These are phyloP conservation scores for Cercospora sojina DNA, from an alignment of 2,329 filamentous ascomycete species.

Conservation along the genomic window DNA sequence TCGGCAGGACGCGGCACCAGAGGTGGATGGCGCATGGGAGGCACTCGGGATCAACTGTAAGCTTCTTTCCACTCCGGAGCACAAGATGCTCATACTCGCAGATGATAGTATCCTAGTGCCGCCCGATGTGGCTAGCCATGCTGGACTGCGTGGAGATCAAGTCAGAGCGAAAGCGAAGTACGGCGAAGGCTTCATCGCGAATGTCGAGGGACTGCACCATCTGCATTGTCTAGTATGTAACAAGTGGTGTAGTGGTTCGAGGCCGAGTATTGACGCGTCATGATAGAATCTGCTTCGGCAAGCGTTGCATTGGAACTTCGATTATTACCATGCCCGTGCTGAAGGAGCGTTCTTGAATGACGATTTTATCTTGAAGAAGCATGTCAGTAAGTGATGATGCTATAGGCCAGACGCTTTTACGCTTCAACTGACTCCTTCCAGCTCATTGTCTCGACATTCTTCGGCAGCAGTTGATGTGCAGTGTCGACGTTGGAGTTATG, in stretches of 20 bases:
- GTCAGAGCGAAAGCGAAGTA: slow-evolving; percentile 56
- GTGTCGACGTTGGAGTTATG: slow-evolving; percentile 58
- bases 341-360: slow-evolving; percentile 57
- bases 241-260: background rate
- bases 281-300: slow-evolving; percentile 59
- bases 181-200: slow-evolving; percentile 60
- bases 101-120: slow-evolving; percentile 52
- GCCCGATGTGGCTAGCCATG: slow-evolving; percentile 48
- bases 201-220: slow-evolving; percentile 58
- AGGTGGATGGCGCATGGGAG: slow-evolving; percentile 58
- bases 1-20: slow-evolving; percentile 44
- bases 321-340: slow-evolving; percentile 55
- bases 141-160: slow-evolving; percentile 54
- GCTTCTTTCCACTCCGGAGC: slow-evolving; percentile 40
- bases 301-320: slow-evolving; percentile 58
- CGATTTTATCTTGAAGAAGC: slow-evolving; percentile 55
- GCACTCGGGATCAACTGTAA: slow-evolving; percentile 53
- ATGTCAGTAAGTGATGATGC: slow-evolving; percentile 55
- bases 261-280: slow-evolving; percentile 27
- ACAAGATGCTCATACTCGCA: slow-evolving; percentile 50
- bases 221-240: slow-evolving; percentile 49
- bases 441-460: slow-evolving; percentile 62
- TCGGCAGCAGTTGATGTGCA: slow-evolving; percentile 64
- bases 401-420: background rate
- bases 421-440: slow-evolving; percentile 25